A percentile compares a stretch with the other conserved stretches of the same genome.
Conservation (phyloP, 257 asterid species). For the Linderniella brevidens region DNA sequence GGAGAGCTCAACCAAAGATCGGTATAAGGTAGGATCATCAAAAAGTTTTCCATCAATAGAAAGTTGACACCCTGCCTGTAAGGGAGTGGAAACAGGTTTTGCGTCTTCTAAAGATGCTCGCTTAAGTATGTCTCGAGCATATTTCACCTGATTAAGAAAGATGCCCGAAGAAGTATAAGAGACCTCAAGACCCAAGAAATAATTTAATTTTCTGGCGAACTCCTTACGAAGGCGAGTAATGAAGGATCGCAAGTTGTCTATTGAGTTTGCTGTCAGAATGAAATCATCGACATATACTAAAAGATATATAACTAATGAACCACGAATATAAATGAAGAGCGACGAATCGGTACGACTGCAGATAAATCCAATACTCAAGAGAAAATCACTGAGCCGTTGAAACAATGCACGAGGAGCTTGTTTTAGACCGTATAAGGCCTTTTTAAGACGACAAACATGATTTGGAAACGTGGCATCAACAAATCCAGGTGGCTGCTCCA, state of each 20-base stretch:
- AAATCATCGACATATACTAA: not conserved
- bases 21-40: not conserved
- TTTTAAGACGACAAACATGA: constrained; percentile 1
- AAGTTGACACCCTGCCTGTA: no score
- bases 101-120: constrained; percentile 1
- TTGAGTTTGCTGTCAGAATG: not conserved
- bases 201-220: not conserved
- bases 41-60: no score
- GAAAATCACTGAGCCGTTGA: not conserved
- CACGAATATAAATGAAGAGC: not conserved
- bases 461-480: not conserved
- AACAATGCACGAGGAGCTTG: constrained; percentile 9
- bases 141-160: not conserved
- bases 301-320: not conserved
- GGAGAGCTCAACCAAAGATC: not conserved
- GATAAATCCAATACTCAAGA: not conserved
- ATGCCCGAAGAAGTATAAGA: not conserved
- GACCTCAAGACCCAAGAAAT: not conserved
- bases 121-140: no score
- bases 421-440: constrained; percentile 2
- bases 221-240: not conserved
- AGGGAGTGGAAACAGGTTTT: not conserved
- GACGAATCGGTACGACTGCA: constrained; percentile 1
- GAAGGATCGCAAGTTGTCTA: not conserved
- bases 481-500: not conserved